phyloP scores from a whole-genome alignment of 768 basidiomycete species.

The Amanita muscaria region DNA sequence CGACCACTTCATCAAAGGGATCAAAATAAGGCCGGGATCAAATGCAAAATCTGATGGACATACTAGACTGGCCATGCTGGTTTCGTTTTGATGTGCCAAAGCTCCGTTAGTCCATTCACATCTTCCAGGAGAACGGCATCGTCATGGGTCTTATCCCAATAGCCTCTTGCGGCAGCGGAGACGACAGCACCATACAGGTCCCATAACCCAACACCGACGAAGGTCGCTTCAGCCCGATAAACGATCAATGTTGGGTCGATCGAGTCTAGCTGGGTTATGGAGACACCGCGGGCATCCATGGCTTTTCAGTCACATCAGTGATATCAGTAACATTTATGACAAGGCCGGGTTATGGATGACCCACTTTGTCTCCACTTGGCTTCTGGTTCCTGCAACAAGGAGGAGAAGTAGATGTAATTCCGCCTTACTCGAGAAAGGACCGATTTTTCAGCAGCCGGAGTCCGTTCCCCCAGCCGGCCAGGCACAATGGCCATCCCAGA shows the following conservation, averaged over 20 bases:
- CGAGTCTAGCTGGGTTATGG: slow-evolving; percentile 90
- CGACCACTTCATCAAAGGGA: slow-evolving; percentile 51
- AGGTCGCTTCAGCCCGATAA: slow-evolving; percentile 93
- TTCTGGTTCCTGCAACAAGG: slow-evolving; percentile 92
- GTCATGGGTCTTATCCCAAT: slow-evolving; percentile 89
- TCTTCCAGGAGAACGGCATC: slow-evolving; percentile 83
- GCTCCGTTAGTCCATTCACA: slow-evolving; percentile 80
- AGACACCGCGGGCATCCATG: slow-evolving; percentile 83
- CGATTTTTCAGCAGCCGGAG: slow-evolving; percentile 65
- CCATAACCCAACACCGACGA: slow-evolving; percentile 94
- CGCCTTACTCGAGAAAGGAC: slow-evolving; percentile 81
- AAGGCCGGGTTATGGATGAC: slow-evolving; percentile 23
- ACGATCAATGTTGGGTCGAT: slow-evolving; percentile 96
- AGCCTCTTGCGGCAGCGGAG: slow-evolving; percentile 73
- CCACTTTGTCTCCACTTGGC: slow-evolving; percentile 91
- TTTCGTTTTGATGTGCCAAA: slow-evolving; percentile 90
- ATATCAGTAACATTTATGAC: background rate
- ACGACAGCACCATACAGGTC: slow-evolving; percentile 83
- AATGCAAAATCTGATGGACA: slow-evolving; percentile 22
- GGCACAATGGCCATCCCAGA: slow-evolving; percentile 4
- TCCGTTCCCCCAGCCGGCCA: slow-evolving; percentile 34
- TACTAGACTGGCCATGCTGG: slow-evolving; percentile 92
- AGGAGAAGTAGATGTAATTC: slow-evolving; percentile 98
- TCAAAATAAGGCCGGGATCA: slow-evolving; percentile 12
- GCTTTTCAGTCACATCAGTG: slow-evolving; percentile 22